Conservation (phyloP, 441 rosid species). For the Corymbia calophylla region DNA sequence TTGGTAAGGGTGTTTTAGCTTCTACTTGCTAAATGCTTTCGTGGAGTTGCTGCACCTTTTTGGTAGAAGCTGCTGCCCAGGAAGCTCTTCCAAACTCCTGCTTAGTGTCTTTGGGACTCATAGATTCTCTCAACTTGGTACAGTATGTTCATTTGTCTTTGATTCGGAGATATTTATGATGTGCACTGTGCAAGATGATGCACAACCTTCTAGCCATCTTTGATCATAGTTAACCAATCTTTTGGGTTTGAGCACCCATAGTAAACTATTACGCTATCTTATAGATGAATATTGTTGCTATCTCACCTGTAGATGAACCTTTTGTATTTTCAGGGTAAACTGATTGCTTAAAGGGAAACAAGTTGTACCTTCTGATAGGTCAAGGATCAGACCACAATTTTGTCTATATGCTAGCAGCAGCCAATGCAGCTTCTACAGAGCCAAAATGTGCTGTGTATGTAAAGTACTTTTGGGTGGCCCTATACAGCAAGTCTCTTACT, state of each 20-base stretch:
- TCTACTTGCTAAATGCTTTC: background rate
- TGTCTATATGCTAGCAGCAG: conserved; percentile 11
- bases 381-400: conserved; percentile 22
- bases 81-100: background rate
- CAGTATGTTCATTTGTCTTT: background rate
- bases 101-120: background rate
- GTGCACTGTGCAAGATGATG: background rate
- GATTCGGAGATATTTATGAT: background rate
- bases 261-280: background rate
- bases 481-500: conserved; percentile 1
- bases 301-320: background rate
- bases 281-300: background rate
- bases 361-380: conserved; percentile 4
- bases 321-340: conserved; percentile 21
- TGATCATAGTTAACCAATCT: background rate
- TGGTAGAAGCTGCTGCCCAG: background rate
- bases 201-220: background rate
- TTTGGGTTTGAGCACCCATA: background rate
- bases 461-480: conserved; percentile 4
- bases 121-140: background rate
- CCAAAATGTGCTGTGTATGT: conserved; percentile 11
- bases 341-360: conserved; percentile 1
- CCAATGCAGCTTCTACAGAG: conserved; percentile 11
- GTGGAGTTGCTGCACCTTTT: background rate
- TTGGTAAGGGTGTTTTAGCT: background rate